phyloP scores from a whole-genome alignment of 176 grass and related monocot species.

The Bolboschoenus planiculmis region DNA sequence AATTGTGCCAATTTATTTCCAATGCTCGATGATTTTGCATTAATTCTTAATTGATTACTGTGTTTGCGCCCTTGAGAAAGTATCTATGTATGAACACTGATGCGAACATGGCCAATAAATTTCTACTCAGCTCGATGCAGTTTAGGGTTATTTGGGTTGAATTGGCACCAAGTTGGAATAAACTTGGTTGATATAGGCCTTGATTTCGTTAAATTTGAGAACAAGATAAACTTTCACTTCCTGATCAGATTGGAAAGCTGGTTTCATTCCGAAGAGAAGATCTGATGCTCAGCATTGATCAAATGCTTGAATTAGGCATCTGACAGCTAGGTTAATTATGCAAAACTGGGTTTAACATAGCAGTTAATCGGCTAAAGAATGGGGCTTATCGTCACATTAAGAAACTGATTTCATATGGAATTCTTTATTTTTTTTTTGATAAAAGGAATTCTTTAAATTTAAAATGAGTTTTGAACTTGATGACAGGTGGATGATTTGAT shows the following conservation, averaged over 20 bases:
- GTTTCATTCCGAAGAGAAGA: background rate
- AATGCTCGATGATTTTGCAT: background rate
- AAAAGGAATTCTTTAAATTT: too few species aligned
- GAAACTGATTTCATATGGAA: background rate
- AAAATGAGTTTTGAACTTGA: background rate
- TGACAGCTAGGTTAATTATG: background rate
- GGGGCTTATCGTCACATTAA: background rate
- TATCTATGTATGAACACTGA: background rate
- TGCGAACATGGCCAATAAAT: background rate
- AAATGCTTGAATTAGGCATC: background rate
- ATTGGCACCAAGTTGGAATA: background rate
- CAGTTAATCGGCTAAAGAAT: background rate
- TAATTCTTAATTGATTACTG: background rate
- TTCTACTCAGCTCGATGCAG: background rate
- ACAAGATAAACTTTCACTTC: background rate
- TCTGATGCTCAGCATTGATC: background rate
- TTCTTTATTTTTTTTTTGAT: too few species aligned
- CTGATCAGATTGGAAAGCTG: background rate
- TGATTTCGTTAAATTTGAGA: background rate
- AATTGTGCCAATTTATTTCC: background rate
- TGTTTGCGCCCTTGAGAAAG: background rate
- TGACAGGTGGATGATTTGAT: constrained; percentile 67
- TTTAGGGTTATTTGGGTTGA: background rate
- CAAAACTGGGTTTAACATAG: background rate
- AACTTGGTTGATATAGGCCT: background rate